Percentiles rank a stretch among this genome's conserved stretches.
Conservation (phyloP, 2,329 filamentous ascomycete genomes). For the Neocucurbitaria cava region DNA sequence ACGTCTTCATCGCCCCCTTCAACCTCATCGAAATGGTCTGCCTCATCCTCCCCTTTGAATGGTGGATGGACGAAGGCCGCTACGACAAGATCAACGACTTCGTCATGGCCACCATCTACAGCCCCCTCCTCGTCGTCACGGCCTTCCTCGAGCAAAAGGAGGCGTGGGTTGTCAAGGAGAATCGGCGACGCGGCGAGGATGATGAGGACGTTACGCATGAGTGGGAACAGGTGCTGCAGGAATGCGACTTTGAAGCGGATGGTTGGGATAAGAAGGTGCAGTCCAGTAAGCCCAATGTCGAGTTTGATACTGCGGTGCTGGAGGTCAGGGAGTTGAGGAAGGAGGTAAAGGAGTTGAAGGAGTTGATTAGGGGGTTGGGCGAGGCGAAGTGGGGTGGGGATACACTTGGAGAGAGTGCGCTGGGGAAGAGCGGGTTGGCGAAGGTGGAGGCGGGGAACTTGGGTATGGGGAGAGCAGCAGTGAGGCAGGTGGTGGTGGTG, state of each 20-base stretch:
- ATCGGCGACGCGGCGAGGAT: constrained; percentile 79
- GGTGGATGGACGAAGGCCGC: constrained; percentile 80
- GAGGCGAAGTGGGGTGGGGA: constrained; percentile 40
- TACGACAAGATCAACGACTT: constrained; percentile 88
- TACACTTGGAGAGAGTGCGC: constrained; percentile 37
- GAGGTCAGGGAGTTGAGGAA: constrained; percentile 61
- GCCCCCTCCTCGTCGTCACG: constrained; percentile 79
- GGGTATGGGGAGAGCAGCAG: constrained; percentile 33
- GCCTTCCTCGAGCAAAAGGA: constrained; percentile 63
- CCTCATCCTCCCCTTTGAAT: constrained; percentile 83
- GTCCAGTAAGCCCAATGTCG: constrained; percentile 79
- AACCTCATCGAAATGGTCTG: constrained; percentile 89
- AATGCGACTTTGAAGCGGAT: constrained; percentile 80
- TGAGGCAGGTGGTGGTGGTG: constrained; percentile 26
- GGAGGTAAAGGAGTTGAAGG: constrained; percentile 56
- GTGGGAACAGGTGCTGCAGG: constrained; percentile 82
- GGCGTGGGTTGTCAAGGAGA: constrained; percentile 68
- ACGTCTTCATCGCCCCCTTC: constrained; percentile 95
- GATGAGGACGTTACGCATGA: constrained; percentile 91
- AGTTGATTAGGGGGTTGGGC: constrained; percentile 40
- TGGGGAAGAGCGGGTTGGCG: constrained; percentile 12
- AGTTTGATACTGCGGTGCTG: constrained; percentile 75
- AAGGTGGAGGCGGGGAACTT: constrained; percentile 21
- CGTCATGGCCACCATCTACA: constrained; percentile 87
- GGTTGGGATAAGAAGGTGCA: constrained; percentile 85